Evolutionary conservation across 2,329 filamentous ascomycete genomes (phyloP), one percentile per base, ranked within the genome.

Genomic region (Falciphora oryzae): DNA sequence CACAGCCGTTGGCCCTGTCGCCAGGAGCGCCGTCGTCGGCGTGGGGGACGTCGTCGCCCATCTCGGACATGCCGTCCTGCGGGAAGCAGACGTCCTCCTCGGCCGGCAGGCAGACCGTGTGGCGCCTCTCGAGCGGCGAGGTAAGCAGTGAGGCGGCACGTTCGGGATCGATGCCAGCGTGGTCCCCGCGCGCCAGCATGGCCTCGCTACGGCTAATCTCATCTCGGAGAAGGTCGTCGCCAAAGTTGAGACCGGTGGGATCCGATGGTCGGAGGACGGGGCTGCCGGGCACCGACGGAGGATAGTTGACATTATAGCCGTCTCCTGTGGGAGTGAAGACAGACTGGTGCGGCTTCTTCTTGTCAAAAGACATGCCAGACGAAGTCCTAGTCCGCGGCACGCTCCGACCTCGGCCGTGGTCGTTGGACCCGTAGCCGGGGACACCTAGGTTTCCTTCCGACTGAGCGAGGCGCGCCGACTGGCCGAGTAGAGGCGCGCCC

Each of bases 31-130:
- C 28, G 22, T 58, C 56, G 28, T 35, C 31, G 28, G n/a, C 57
- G 58, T 79, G 78, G 10, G 82, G 76, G 61, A 95, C 92, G 60
- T 96, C 92, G 38, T 94, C 90, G 32, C 84, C 92, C 61, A 95
- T 80, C 70, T 96, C 92, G 0, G 92, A 95, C 76, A 93, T 83
- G 6, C 82, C 87, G 64, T 90, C 89, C 7, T 88, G 87, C 0
- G 93, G 94, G 71, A 97, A 97, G 78, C 95, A 97, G 0, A 98
- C 93, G 76, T 98, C 95, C 68, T 91, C 91, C 71, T 95, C 87
- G 0, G 88, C 67, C 4, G 31, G 91, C 14, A 88, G 82, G 16
- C 89, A 81, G 68, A 87, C 82, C 6, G 85, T 88, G 65, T 83
- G 82, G 53, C 89, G 82, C 61, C 82, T 75, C 25, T 79, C 72